Percentiles rank a stretch among this genome's conserved stretches.
phyloP scores from a whole-genome alignment of 441 rosid genomes.

The Mallotus japonicus region DNA sequence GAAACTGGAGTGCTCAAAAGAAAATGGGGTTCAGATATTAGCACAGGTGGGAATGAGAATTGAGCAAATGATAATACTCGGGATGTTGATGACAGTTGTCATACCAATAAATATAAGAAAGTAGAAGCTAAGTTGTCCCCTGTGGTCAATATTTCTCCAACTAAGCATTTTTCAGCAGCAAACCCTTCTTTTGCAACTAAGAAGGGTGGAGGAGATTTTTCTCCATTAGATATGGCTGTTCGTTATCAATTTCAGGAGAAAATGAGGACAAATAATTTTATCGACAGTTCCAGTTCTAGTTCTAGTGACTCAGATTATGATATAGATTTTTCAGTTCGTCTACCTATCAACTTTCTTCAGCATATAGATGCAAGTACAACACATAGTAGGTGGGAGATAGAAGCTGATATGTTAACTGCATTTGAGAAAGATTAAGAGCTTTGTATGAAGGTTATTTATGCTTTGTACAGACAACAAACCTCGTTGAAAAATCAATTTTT shows the following conservation, averaged over 20 bases:
- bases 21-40: no score
- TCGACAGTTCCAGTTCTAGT: constrained; percentile 21
- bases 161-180: no score
- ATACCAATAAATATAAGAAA: no score
- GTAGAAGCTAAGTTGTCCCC: no score
- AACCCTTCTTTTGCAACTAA: constrained; percentile 13
- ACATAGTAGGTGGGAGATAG: no score
- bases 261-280: constrained; percentile 1
- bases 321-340: neutral
- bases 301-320: constrained; percentile 23
- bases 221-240: neutral
- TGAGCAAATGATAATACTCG: no score
- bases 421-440: constrained; percentile 24
- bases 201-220: neutral
- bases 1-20: no score
- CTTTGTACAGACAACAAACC: constrained; percentile 33
- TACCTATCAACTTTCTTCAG: neutral
- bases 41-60: no score
- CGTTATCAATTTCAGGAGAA: constrained; percentile 16
- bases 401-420: constrained; percentile 23
- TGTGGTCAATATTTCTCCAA: no score
- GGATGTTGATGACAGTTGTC: no score
- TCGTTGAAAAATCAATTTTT: no score
- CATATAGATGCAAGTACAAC: neutral
- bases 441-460: constrained; percentile 41